phyloP scores from a whole-genome alignment of 169 alveolate species.

The Cryptosporidium sp. region DNA sequence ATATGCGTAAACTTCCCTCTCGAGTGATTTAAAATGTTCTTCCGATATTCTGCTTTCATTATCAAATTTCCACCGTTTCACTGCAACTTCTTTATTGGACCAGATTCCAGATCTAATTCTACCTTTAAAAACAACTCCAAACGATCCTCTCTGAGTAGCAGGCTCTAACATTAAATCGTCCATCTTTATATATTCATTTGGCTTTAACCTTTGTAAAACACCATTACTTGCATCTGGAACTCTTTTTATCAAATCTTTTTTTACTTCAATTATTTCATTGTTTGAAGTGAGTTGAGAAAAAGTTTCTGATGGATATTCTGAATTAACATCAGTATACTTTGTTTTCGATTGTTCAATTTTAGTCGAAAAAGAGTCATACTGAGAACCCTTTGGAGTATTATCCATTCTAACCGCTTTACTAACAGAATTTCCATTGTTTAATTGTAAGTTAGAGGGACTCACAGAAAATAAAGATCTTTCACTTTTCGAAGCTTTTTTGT shows the following conservation, averaged over 20 bases:
- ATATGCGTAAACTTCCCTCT: constrained; percentile 84
- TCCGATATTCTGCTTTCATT: constrained; percentile 66
- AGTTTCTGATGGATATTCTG: constrained; percentile 16
- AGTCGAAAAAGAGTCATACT: neutral
- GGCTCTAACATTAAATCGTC: constrained; percentile 72
- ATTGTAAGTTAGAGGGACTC: neutral
- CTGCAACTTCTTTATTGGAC: constrained; percentile 67
- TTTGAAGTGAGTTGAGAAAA: constrained; percentile 59
- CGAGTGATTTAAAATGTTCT: constrained; percentile 80
- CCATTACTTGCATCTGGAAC: constrained; percentile 77
- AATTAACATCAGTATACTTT: neutral
- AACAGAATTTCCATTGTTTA: neutral
- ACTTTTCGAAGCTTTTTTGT: neutral
- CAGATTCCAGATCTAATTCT: constrained; percentile 54
- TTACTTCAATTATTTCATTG: constrained; percentile 51
- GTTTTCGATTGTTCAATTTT: neutral
- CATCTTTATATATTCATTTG: constrained; percentile 55
- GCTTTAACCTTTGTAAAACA: constrained; percentile 58
- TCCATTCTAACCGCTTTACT: neutral
- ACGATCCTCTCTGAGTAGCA: constrained; percentile 73
- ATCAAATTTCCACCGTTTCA: constrained; percentile 73
- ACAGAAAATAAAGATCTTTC: neutral
- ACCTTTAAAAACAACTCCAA: constrained; percentile 71
- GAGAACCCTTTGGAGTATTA: neutral
- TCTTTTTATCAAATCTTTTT: constrained; percentile 55